A percentile compares a stretch with the other conserved stretches of the same genome.
These are phyloP conservation scores for Actinomortierella wolfii DNA, from an alignment of 371 early-diverging fungal genomes.

Conservation along the genomic window DNA sequence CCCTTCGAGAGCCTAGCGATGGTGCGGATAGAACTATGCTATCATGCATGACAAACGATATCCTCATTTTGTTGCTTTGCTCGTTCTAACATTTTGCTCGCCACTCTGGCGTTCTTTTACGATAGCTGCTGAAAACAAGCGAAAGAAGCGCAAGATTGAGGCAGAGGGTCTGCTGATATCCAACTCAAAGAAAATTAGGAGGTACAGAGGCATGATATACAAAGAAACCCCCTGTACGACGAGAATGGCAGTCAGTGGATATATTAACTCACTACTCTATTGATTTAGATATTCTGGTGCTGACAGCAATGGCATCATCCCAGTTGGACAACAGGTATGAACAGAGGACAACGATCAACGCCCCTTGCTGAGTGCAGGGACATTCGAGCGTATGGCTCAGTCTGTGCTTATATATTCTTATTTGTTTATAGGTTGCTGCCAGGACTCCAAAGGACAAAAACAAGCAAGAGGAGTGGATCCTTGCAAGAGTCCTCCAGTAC, in stretches of 20 bases:
- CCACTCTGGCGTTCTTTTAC: not conserved
- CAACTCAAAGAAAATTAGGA: conserved; percentile 56
- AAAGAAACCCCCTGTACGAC: too few relatives aligned
- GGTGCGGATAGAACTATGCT: conserved; percentile 52
- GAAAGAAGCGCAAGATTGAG: conserved; percentile 72
- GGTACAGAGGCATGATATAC: conserved; percentile 36
- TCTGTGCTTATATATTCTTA: conserved; percentile 3
- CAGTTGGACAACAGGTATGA: conserved; percentile 50
- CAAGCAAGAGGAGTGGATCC: conserved; percentile 74
- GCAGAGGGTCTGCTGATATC: conserved; percentile 50
- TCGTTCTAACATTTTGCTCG: conserved; percentile 2
- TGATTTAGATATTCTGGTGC: conserved; percentile 22
- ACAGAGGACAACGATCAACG: too few relatives aligned
- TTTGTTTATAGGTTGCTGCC: conserved; percentile 60
- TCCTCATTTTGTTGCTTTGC: not conserved
- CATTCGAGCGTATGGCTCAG: too few relatives aligned
- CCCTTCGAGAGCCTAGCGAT: conserved; percentile 51
- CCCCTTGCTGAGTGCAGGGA: too few relatives aligned
- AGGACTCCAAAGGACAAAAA: conserved; percentile 65
- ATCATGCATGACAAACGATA: conserved; percentile 1
- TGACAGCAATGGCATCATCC: conserved; percentile 42
- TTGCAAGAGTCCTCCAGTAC: conserved; percentile 69
- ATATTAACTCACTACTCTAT: conserved; percentile 4
- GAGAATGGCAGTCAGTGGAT: not conserved
- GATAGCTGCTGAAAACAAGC: conserved; percentile 54